Conservation (phyloP, 495 filamentous ascomycete genomes). For the Coniosporium apollinis region DNA sequence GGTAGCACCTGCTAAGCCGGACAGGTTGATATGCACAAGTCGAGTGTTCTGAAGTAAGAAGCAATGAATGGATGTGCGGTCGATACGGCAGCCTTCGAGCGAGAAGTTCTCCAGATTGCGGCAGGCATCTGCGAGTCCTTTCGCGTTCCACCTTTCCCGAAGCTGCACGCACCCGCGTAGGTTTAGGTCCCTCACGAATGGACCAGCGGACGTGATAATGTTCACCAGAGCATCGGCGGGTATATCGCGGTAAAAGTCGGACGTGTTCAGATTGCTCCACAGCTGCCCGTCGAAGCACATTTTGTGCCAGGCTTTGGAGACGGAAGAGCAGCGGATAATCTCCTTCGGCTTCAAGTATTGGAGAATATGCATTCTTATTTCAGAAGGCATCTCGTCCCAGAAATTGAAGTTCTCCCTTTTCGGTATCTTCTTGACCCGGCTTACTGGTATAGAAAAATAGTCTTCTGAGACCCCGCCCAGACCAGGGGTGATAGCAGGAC, state of each 20-base stretch:
- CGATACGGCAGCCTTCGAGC: conserved; percentile 76
- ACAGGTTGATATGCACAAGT: conserved; percentile 68
- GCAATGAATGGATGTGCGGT: conserved; percentile 58
- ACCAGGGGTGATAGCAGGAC: conserved; percentile 6
- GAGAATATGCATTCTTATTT: conserved; percentile 67
- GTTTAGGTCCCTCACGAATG: conserved; percentile 84
- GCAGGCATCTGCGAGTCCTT: conserved; percentile 63
- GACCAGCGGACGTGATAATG: conserved; percentile 69
- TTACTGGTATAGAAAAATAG: conserved; percentile 29
- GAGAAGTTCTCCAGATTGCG: conserved; percentile 75
- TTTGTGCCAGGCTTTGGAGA: conserved; percentile 65
- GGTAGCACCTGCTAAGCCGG: conserved; percentile 59
- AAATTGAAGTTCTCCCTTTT: conserved; percentile 44
- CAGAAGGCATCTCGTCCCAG: conserved; percentile 65
- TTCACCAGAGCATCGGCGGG: conserved; percentile 66
- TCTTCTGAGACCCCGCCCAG: conserved; percentile 24
- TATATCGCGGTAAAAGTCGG: conserved; percentile 76
- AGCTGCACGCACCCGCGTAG: conserved; percentile 62
- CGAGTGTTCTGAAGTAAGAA: conserved; percentile 63
- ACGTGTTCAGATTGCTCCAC: conserved; percentile 70
- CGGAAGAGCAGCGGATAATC: conserved; percentile 61
- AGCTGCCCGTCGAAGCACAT: conserved; percentile 93
- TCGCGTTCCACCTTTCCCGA: conserved; percentile 57
- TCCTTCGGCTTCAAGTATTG: conserved; percentile 62
- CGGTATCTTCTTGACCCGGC: conserved; percentile 17